These are phyloP conservation scores for Apophysomyces sp. DNA, from an alignment of 371 early-diverging fungal genomes.

Conservation along the genomic window DNA sequence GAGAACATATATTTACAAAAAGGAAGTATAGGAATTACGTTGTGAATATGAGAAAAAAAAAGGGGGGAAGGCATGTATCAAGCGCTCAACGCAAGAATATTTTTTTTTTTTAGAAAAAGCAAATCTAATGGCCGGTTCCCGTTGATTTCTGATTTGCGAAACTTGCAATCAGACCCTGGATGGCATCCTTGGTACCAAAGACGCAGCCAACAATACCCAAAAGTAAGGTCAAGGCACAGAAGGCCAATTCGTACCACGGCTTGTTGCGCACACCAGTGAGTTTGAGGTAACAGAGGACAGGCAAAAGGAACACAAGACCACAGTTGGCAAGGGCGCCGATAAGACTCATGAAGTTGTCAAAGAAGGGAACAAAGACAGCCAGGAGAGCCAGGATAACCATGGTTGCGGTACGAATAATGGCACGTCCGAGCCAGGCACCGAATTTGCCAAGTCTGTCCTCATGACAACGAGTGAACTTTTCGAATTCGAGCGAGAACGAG, in stretches of 20 bases:
- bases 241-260: constrained; percentile 43
- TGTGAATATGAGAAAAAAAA: too few species aligned
- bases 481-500: constrained; percentile 78
- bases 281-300: constrained; percentile 61
- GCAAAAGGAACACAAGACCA: constrained; percentile 70
- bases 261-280: constrained; percentile 58
- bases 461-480: constrained; percentile 43
- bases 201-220: constrained; percentile 61
- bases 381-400: constrained; percentile 52
- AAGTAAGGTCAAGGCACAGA: constrained; percentile 56
- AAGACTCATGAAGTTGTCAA: constrained; percentile 74
- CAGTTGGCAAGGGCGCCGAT: constrained; percentile 71
- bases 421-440: constrained; percentile 51
- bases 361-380: constrained; percentile 64
- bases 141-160: background rate
- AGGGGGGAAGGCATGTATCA: too few species aligned
- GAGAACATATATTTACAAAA: too few species aligned
- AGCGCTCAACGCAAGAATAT: too few species aligned
- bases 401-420: constrained; percentile 50
- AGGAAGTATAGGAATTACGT: too few species aligned
- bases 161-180: constrained; percentile 6
- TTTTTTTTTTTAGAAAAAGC: too few species aligned
- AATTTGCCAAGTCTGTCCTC: constrained; percentile 37
- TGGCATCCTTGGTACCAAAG: constrained; percentile 65
- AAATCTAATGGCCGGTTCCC: background rate